phyloP scores from a whole-genome alignment of 1,139 yeast genomes.

The Candida glucosophila region DNA sequence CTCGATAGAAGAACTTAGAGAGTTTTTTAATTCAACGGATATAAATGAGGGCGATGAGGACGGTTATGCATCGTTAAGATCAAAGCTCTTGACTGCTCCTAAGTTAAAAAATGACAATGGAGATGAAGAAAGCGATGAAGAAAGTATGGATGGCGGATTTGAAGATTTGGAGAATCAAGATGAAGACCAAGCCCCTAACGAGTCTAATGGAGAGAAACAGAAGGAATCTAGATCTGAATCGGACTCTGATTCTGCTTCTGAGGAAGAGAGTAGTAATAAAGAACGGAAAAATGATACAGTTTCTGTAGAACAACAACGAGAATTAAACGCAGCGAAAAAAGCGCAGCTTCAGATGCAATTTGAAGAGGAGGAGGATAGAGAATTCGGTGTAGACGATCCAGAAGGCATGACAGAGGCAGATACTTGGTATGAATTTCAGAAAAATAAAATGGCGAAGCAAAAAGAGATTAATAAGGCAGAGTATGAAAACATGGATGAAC shows the following conservation, averaged over 20 bases:
- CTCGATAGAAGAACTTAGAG: conserved; percentile 39
- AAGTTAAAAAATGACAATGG: conserved; percentile 32
- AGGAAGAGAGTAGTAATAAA: conserved; percentile 17
- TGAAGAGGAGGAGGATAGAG: conserved; percentile 83
- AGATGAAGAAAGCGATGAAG: conserved; percentile 34
- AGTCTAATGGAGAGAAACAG: not conserved
- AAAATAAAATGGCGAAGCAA: conserved; percentile 95
- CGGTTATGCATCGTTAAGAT: conserved; percentile 41
- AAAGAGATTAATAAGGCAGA: conserved; percentile 85
- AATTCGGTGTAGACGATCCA: conserved; percentile 64
- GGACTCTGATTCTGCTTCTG: conserved; percentile 17
- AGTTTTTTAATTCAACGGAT: conserved; percentile 40
- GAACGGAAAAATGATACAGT: conserved; percentile 31
- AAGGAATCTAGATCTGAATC: conserved; percentile 3
- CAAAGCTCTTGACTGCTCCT: conserved; percentile 66
- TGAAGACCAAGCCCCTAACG: conserved; percentile 11
- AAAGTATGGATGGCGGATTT: conserved; percentile 66
- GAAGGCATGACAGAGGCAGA: conserved; percentile 74
- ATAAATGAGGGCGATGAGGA: conserved; percentile 31
- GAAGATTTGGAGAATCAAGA: conserved; percentile 62
- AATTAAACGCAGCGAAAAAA: conserved; percentile 77
- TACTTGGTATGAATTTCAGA: conserved; percentile 96
- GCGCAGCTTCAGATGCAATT: conserved; percentile 83
- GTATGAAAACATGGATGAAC: conserved; percentile 64
- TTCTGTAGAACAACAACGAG: conserved; percentile 63